These are phyloP conservation scores for Goffeauzyma gilvescens DNA, from an alignment of 768 basidiomycete species.

Conservation along the genomic window DNA sequence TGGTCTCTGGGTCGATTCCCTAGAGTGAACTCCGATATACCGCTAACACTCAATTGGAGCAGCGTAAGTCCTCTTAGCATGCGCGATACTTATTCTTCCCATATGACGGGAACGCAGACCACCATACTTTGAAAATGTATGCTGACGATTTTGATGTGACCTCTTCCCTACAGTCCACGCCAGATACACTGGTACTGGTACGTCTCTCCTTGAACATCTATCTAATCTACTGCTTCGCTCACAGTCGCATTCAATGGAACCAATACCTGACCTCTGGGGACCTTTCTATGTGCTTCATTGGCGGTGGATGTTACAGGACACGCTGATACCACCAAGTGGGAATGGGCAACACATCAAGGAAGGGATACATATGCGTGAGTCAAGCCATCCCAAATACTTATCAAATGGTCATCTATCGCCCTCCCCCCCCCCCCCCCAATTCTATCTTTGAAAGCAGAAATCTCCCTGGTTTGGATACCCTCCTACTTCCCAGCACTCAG, in stretches of 20 bases:
- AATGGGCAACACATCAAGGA: constrained; percentile 12
- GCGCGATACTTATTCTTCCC: no score
- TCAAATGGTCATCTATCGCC: no score
- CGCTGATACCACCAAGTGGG: constrained; percentile 87
- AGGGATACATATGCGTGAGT: constrained; percentile 11
- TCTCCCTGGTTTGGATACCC: no score
- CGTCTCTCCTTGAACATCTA: constrained; percentile 20
- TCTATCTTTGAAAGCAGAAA: no score
- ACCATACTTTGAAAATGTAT: no score
- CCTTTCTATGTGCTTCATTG: no score
- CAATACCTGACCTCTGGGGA: neutral
- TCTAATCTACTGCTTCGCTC: neutral
- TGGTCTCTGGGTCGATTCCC: no score
- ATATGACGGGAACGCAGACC: no score
- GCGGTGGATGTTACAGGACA: no score
- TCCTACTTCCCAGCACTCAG: neutral
- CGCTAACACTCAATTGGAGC: constrained; percentile 86
- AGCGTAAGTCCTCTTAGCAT: constrained; percentile 43
- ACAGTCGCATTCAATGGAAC: constrained; percentile 1
- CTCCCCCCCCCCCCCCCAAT: no score
- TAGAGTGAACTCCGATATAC: constrained; percentile 81
- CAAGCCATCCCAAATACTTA: neutral
- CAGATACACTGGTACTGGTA: constrained; percentile 86
- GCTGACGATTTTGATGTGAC: constrained; percentile 9
- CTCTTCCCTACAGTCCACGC: constrained; percentile 53